phyloP scores from a whole-genome alignment of 2,329 filamentous ascomycete species.

The Colletotrichum graminicola region DNA sequence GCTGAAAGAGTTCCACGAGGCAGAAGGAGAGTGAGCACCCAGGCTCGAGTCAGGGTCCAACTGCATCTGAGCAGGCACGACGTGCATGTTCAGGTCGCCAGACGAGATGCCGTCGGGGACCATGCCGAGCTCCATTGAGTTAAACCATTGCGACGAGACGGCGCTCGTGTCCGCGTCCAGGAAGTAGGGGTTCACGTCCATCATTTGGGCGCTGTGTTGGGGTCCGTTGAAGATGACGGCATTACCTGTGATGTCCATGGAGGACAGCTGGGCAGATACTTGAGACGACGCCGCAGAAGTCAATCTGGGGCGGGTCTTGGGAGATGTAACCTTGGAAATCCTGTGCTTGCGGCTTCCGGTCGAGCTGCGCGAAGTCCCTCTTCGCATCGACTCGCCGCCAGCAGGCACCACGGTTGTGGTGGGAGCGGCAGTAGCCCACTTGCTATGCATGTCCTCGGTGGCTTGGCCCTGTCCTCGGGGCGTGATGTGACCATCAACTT shows the following conservation, averaged over 20 bases:
- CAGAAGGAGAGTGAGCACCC: slow-evolving; percentile 62
- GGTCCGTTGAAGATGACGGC: slow-evolving; percentile 57
- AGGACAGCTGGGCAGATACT: slow-evolving; percentile 62
- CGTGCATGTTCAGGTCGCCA: slow-evolving; percentile 62
- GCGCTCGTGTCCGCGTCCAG: slow-evolving; percentile 62
- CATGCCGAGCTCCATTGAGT: slow-evolving; percentile 60
- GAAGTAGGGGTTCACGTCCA: slow-evolving; percentile 65
- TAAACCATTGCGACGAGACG: slow-evolving; percentile 63
- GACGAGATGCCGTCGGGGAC: slow-evolving; percentile 58
- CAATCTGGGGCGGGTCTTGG: slow-evolving; percentile 58
- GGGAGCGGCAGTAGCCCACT: slow-evolving; percentile 60
- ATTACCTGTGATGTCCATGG: slow-evolving; percentile 67
- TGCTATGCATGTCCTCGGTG: slow-evolving; percentile 60
- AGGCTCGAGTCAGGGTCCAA: slow-evolving; percentile 65
- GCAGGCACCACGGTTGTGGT: slow-evolving; percentile 47
- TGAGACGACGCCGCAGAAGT: slow-evolving; percentile 60
- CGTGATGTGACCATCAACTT: slow-evolving; percentile 61
- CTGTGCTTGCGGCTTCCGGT: slow-evolving; percentile 60
- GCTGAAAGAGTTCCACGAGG: slow-evolving; percentile 56
- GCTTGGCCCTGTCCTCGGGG: slow-evolving; percentile 64
- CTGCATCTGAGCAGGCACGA: slow-evolving; percentile 68
- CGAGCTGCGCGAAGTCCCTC: slow-evolving; percentile 59
- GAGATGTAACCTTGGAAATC: slow-evolving; percentile 56
- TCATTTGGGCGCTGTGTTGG: slow-evolving; percentile 54
- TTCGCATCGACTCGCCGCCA: slow-evolving; percentile 58